These are phyloP conservation scores for Plicaturopsis crispa DNA, from an alignment of 768 basidiomycete genomes.

Conservation along the genomic window DNA sequence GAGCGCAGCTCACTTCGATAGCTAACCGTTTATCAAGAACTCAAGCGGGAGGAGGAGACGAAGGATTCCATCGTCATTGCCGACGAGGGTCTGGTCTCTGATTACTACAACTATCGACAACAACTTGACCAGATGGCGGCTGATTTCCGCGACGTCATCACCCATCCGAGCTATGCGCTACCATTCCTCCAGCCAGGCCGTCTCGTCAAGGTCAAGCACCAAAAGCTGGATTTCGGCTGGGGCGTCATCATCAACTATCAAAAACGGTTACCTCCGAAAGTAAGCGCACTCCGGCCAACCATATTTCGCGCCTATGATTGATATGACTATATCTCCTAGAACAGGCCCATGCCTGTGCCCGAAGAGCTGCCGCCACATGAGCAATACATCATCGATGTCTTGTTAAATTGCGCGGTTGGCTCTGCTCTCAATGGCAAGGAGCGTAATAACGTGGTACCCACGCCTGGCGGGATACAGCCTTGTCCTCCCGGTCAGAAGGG, in stretches of 20 bases:
- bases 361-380: constrained; percentile 78
- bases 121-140: constrained; percentile 84
- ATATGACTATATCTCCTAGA: constrained; percentile 27
- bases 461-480: constrained; percentile 69
- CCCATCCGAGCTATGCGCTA: constrained; percentile 90
- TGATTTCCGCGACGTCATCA: constrained; percentile 89
- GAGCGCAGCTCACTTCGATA: constrained; percentile 2
- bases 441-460: constrained; percentile 41
- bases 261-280: constrained; percentile 82
- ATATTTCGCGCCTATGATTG: not conserved
- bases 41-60: constrained; percentile 63
- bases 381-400: constrained; percentile 89
- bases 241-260: constrained; percentile 90
- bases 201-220: constrained; percentile 84
- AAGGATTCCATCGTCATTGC: constrained; percentile 63
- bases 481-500: constrained; percentile 69
- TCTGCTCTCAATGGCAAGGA: constrained; percentile 55
- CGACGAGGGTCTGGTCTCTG: constrained; percentile 75
- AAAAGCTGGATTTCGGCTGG: constrained; percentile 92
- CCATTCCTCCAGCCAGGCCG: constrained; percentile 92
- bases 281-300: constrained; percentile 15
- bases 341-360: constrained; percentile 54
- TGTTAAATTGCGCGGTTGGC: constrained; percentile 71
- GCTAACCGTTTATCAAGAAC: constrained; percentile 42
- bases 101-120: constrained; percentile 91